A percentile compares a stretch with the other conserved stretches of the same genome.
Evolutionary conservation across 176 grass and related monocot genomes (phyloP).

Genomic region (barley (Hordeum vulgare)): DNA sequence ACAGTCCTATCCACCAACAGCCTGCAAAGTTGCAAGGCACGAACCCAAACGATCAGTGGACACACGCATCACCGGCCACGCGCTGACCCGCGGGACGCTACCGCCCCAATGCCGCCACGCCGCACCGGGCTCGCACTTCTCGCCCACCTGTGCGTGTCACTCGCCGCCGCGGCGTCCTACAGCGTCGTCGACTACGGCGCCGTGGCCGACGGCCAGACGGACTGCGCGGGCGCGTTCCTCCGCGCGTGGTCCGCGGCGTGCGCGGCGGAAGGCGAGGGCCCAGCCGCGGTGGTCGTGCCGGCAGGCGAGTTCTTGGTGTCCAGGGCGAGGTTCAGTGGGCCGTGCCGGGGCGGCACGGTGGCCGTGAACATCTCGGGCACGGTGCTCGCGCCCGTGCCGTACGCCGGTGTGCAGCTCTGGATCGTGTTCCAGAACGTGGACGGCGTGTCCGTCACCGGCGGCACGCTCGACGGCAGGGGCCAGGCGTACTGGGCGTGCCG

Average conservation of each 20-base stretch:
- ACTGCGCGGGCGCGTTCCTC: constrained; percentile 18
- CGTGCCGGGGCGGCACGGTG: constrained; percentile 26
- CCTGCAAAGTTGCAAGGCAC: background rate
- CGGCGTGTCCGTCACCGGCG: constrained; percentile 40
- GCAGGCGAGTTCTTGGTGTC: constrained; percentile 36
- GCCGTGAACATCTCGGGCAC: constrained; percentile 32
- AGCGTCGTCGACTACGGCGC: constrained; percentile 31
- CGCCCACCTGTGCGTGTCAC: background rate
- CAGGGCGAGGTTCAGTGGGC: constrained; percentile 32
- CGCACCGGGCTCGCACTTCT: background rate
- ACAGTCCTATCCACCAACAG: background rate
- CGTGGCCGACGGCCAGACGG: constrained; percentile 20
- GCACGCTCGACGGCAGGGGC: constrained; percentile 43
- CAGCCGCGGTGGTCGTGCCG: constrained; percentile 32
- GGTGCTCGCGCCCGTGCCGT: constrained; percentile 30
- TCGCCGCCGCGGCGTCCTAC: background rate
- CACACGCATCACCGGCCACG: background rate
- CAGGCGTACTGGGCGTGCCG: constrained; percentile 43
- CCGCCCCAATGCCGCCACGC: background rate
- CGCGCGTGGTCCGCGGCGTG: constrained; percentile 44
- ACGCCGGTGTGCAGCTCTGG: constrained; percentile 22
- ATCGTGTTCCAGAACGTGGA: constrained; percentile 48
- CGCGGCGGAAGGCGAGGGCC: background rate
- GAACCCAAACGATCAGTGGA: background rate
- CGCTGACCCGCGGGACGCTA: background rate